phyloP scores from a whole-genome alignment of 768 basidiomycete species.

The Boletus bicolor region DNA sequence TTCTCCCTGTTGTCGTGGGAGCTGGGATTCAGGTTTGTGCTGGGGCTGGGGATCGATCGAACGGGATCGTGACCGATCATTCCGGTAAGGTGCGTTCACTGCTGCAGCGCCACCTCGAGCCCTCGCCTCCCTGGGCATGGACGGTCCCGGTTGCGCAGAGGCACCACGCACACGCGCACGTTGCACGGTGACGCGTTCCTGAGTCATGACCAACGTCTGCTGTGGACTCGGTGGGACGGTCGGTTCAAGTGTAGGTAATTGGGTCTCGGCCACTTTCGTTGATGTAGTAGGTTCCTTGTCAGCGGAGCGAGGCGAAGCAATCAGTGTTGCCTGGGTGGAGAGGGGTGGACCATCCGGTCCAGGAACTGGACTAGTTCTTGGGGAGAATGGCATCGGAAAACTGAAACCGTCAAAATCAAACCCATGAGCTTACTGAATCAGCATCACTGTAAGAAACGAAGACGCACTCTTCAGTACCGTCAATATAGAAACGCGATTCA shows the following conservation, averaged over 20 bases:
- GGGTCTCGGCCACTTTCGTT: not conserved
- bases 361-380: not conserved
- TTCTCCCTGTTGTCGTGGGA: not conserved
- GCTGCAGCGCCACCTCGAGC: not conserved
- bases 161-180: constrained; percentile 9
- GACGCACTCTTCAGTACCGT: constrained; percentile 14
- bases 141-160: constrained; percentile 14
- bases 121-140: not conserved
- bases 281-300: constrained; percentile 1
- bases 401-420: constrained; percentile 1
- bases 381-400: not conserved
- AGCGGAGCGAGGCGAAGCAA: constrained; percentile 17
- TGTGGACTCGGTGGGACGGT: constrained; percentile 10
- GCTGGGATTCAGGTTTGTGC: not conserved
- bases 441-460: not conserved
- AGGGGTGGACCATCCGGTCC: constrained; percentile 7
- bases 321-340: constrained; percentile 27
- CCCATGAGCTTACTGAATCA: not conserved
- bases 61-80: constrained; percentile 22
- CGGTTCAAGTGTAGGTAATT: not conserved
- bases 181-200: not conserved
- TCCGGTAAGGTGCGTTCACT: constrained; percentile 13
- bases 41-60: constrained; percentile 16
- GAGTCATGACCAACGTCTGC: constrained; percentile 1
- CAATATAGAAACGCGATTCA: not conserved